Evolutionary conservation across 192 early-diverging fungal genomes (phyloP), one percentile per base, ranked within the genome.

Genomic region (Gonapodya sp.): DNA sequence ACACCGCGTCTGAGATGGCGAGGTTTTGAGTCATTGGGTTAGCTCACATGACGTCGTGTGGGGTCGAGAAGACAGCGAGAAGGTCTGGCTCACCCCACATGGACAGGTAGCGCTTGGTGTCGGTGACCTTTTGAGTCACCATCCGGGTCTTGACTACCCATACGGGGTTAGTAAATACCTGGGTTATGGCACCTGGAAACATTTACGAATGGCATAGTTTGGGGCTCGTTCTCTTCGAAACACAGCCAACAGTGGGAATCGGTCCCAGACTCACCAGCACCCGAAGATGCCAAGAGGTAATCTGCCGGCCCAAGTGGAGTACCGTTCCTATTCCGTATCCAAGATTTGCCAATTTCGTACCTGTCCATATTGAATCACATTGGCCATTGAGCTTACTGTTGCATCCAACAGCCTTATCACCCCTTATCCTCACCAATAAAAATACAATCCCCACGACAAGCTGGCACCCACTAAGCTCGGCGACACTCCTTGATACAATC

Each of bases 381-480:
- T 79, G 31, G n/a, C n/a, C n/a, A n/a, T n/a, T n/a, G n/a, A n/a
- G n/a, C n/a, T n/a, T n/a, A n/a, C n/a, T n/a, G n/a, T n/a, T n/a
- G n/a, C n/a, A n/a, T n/a, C n/a, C n/a, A n/a, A n/a, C n/a, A n/a
- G n/a, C n/a, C n/a, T n/a, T n/a, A n/a, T n/a, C n/a, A n/a, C n/a
- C n/a, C n/a, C n/a, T n/a, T n/a, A n/a, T n/a, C n/a, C n/a, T n/a
- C n/a, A 96, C 92, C 93, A 95, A 35, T 91, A 94, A 86, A 99
- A 98, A 82, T 98, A 99, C n/a, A 99, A 84, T 0, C 96, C 96
- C 97, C 98, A 99, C 73, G 94, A 96, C 16, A 93, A 85, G 14
- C 94, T 94, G 34, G 96, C 91, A 0, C 97, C 98, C 16, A 93
- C 94, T 78, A 98, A 89, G 74, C 96, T 99, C 36, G 98, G 92